Evolutionary conservation across 1,284 basidiomycete genomes (phyloP).

Genomic region (Sanghuangporus sanghuang): DNA sequence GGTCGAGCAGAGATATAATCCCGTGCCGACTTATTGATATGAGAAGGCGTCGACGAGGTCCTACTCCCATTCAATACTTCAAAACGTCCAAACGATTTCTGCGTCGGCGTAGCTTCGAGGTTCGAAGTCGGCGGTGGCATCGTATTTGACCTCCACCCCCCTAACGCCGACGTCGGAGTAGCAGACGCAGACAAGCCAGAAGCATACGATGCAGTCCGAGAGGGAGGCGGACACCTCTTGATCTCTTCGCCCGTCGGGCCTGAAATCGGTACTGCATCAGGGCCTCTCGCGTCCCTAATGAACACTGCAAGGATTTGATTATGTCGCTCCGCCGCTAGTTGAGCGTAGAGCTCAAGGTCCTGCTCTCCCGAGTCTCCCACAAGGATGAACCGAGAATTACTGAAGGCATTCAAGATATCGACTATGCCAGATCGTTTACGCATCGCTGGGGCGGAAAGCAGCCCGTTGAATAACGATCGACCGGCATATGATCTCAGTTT

Average conservation of each 20-base stretch:
- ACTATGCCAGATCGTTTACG: constrained; percentile 77
- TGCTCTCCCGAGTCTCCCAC: constrained; percentile 88
- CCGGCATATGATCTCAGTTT: constrained; percentile 79
- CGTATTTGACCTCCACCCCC: background rate
- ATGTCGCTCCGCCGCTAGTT: constrained; percentile 64
- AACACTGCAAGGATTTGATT: constrained; percentile 67
- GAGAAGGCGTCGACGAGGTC: background rate
- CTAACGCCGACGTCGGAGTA: background rate
- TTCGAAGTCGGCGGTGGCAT: background rate
- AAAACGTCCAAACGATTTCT: background rate
- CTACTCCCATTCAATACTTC: background rate
- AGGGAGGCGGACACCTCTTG: constrained; percentile 22
- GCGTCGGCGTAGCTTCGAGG: background rate
- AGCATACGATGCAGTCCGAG: constrained; percentile 11
- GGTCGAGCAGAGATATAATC: background rate
- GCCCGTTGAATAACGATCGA: constrained; percentile 73
- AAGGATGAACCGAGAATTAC: constrained; percentile 70
- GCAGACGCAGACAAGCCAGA: background rate
- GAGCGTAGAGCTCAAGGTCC: constrained; percentile 70
- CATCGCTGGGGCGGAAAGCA: constrained; percentile 67
- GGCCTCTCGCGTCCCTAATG: constrained; percentile 63
- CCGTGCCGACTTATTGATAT: background rate
- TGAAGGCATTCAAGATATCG: constrained; percentile 76
- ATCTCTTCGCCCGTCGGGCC: constrained; percentile 52
- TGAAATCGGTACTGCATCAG: constrained; percentile 32